phyloP scores from a whole-genome alignment of 2,329 filamentous ascomycete species.

The Phyllosticta citriasiana region DNA sequence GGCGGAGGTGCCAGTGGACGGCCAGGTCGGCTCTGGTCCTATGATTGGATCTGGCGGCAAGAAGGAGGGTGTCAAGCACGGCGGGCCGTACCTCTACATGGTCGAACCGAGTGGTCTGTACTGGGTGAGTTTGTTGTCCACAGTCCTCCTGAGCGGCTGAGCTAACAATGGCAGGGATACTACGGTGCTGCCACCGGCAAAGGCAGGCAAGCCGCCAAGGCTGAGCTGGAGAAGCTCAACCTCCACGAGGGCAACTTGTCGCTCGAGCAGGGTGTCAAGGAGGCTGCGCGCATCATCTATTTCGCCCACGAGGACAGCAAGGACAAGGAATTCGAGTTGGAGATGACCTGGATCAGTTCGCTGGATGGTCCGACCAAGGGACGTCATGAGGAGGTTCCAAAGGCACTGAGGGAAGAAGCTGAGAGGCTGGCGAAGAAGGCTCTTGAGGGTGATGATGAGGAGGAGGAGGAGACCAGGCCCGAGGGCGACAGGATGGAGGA shows the following conservation, averaged over 20 bases:
- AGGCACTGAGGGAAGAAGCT: slow-evolving; percentile 81
- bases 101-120: slow-evolving; percentile 94
- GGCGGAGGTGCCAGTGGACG: slow-evolving; percentile 74
- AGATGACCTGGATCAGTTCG: slow-evolving; percentile 96
- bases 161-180: slow-evolving; percentile 54
- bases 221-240: slow-evolving; percentile 95
- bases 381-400: slow-evolving; percentile 85
- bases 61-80: slow-evolving; percentile 61
- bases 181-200: slow-evolving; percentile 97
- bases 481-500: slow-evolving; percentile 81
- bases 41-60: slow-evolving; percentile 74
- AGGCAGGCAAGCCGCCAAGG: slow-evolving; percentile 91
- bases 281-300: slow-evolving; percentile 95
- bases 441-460: slow-evolving; percentile 74
- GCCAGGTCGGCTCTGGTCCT: slow-evolving; percentile 78
- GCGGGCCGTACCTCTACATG: slow-evolving; percentile 95
- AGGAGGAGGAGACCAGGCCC: slow-evolving; percentile 60
- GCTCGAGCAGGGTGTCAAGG: slow-evolving; percentile 81
- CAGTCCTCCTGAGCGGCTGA: not conserved
- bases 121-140: slow-evolving; percentile 54
- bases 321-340: slow-evolving; percentile 98
- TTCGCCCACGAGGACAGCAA: slow-evolving; percentile 98
- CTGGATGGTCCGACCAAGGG: slow-evolving; percentile 82
- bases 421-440: slow-evolving; percentile 87
- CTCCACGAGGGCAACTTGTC: slow-evolving; percentile 66